Percentiles rank a stretch among this genome's conserved stretches.
Evolutionary conservation across 1,284 basidiomycete genomes (phyloP).

Genomic region (Phlebopus sp.): DNA sequence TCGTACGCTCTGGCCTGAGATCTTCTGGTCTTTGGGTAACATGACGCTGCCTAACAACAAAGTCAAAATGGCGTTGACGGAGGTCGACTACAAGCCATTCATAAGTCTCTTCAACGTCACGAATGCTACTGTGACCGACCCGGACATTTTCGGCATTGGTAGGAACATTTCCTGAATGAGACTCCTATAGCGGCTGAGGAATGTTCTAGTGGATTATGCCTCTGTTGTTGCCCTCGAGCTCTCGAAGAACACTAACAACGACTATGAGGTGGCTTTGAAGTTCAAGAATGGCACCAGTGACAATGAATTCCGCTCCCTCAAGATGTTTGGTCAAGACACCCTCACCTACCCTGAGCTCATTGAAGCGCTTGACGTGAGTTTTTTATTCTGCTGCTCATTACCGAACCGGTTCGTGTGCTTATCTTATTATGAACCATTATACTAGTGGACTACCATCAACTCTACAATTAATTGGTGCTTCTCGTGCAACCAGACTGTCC

Average conservation of each 20-base stretch:
- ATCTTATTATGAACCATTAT: conserved; percentile 6
- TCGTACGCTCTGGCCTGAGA: conserved; percentile 42
- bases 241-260: conserved; percentile 22
- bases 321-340: conserved; percentile 29
- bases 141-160: conserved; percentile 37
- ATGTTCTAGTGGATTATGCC: conserved; percentile 47
- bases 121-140: conserved; percentile 33
- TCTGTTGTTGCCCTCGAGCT: conserved; percentile 46
- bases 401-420: not conserved
- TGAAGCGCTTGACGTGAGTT: conserved; percentile 32
- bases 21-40: conserved; percentile 40
- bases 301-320: conserved; percentile 20
- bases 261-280: conserved; percentile 33
- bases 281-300: conserved; percentile 51
- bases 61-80: conserved; percentile 43
- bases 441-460: conserved; percentile 28
- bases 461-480: conserved; percentile 32
- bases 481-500: conserved; percentile 33
- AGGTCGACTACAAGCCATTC: conserved; percentile 52
- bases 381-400: not conserved
- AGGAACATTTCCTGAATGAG: conserved; percentile 1
- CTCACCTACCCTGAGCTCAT: conserved; percentile 36
- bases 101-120: conserved; percentile 50
- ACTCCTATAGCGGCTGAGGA: not conserved
- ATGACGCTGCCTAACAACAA: conserved; percentile 39